A percentile compares a stretch with the other conserved stretches of the same genome.
phyloP scores from a whole-genome alignment of 352 stramenopile species.

The Phytophthora fragariae region DNA sequence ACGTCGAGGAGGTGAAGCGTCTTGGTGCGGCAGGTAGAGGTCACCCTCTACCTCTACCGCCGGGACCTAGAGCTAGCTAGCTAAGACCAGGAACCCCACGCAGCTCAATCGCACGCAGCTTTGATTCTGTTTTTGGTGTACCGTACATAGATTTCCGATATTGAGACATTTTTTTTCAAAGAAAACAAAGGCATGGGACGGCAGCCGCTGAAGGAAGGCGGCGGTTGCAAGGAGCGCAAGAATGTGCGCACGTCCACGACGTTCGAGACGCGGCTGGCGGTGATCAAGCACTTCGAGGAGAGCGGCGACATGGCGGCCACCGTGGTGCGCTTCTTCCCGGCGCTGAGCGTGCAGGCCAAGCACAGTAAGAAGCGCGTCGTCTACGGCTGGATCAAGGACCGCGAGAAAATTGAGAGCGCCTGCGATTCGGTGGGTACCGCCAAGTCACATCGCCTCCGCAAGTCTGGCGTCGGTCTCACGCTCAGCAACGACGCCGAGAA shows the following conservation, averaged over 20 bases:
- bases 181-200: constrained; percentile 25
- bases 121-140: no score
- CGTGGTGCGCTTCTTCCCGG: constrained; percentile 43
- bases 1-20: neutral
- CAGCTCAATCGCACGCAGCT: neutral
- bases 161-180: neutral
- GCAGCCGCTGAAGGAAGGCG: constrained; percentile 32
- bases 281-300: constrained; percentile 42
- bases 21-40: neutral
- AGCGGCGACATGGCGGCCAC: constrained; percentile 35
- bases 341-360: constrained; percentile 33
- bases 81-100: no score
- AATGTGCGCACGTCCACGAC: constrained; percentile 44
- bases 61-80: neutral
- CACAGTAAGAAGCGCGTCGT: constrained; percentile 51
- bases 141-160: no score
- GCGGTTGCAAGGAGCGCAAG: constrained; percentile 43
- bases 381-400: constrained; percentile 44
- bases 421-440: constrained; percentile 45
- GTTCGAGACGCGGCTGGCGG: constrained; percentile 44
- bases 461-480: constrained; percentile 32
- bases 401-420: constrained; percentile 44
- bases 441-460: constrained; percentile 43
- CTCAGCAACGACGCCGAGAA: constrained; percentile 47
- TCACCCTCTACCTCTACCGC: no score